Evolutionary conservation across 2,329 filamentous ascomycete genomes (phyloP).

Genomic region (Periglandula ipomoeae): DNA sequence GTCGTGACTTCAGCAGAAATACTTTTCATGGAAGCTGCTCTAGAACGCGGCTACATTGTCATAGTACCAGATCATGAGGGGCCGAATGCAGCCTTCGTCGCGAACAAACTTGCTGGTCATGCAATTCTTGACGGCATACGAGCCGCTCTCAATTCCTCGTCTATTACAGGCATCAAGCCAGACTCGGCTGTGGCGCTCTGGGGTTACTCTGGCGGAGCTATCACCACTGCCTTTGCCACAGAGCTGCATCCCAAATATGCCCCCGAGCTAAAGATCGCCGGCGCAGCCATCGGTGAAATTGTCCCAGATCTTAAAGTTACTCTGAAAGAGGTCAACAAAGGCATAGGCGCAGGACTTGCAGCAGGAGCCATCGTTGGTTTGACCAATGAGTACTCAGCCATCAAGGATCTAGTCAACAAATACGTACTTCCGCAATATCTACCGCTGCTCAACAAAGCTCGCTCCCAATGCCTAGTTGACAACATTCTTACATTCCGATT

Average conservation of each 20-base stretch:
- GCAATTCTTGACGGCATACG: constrained; percentile 34
- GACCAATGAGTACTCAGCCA: constrained; percentile 11
- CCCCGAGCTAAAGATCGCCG: constrained; percentile 9
- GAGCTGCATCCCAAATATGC: constrained; percentile 13
- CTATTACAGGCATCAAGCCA: constrained; percentile 19
- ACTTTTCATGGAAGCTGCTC: constrained; percentile 16
- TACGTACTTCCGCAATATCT: constrained; percentile 11
- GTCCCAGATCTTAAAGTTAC: constrained; percentile 11
- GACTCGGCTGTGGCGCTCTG: constrained; percentile 32
- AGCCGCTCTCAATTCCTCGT: constrained; percentile 22
- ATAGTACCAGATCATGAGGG: constrained; percentile 39
- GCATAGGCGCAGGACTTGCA: constrained; percentile 12
- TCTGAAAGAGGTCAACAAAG: constrained; percentile 10
- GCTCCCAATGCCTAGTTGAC: not conserved
- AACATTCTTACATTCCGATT: not conserved
- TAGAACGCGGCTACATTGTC: constrained; percentile 39
- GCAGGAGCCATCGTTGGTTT: constrained; percentile 14
- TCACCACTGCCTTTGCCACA: constrained; percentile 4
- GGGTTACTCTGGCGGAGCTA: constrained; percentile 23
- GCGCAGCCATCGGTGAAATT: constrained; percentile 16
- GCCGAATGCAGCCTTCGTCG: constrained; percentile 30
- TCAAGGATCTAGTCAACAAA: constrained; percentile 9
- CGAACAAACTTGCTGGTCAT: constrained; percentile 30
- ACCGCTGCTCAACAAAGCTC: not conserved
- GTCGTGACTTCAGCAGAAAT: no score